Evolutionary conservation across 2,329 filamentous ascomycete genomes (phyloP).

Genomic region (Phyllosticta ampelicida): DNA sequence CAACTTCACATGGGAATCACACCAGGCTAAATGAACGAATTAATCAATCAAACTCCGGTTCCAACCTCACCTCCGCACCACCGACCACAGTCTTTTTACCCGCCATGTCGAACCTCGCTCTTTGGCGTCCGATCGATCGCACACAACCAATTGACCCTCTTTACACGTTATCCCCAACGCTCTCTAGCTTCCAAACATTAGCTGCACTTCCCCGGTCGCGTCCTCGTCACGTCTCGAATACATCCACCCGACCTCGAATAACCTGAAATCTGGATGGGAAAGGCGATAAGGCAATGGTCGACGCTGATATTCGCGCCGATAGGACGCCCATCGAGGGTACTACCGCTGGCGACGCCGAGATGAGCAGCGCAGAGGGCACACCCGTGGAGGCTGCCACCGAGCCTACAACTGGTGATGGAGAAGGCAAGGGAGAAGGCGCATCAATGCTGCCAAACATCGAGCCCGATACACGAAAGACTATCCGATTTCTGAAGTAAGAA

Average conservation of each 20-base stretch:
- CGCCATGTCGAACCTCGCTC: background rate
- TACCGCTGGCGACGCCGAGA: constrained; percentile 37
- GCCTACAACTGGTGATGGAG: constrained; percentile 11
- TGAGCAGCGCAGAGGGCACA: constrained; percentile 27
- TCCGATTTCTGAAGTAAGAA: constrained; percentile 36
- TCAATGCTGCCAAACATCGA: constrained; percentile 33
- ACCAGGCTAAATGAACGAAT: too few relatives aligned
- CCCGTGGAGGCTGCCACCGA: constrained; percentile 13
- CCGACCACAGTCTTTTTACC: background rate
- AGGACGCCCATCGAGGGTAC: constrained; percentile 21
- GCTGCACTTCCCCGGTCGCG: background rate
- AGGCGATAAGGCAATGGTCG: constrained; percentile 19
- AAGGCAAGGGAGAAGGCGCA: constrained; percentile 21
- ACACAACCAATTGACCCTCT: background rate
- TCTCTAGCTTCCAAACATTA: background rate
- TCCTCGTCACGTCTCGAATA: background rate
- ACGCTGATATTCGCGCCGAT: constrained; percentile 16
- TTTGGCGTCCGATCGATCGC: background rate
- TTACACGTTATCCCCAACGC: background rate
- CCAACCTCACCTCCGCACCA: background rate
- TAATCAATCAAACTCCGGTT: too few relatives aligned
- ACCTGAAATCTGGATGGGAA: background rate
- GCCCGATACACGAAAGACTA: constrained; percentile 29
- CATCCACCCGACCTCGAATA: background rate
- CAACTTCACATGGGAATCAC: too few relatives aligned